Evolutionary conservation across 805 yeast species (phyloP).

Genomic region (Metschnikowia vanudenii): DNA sequence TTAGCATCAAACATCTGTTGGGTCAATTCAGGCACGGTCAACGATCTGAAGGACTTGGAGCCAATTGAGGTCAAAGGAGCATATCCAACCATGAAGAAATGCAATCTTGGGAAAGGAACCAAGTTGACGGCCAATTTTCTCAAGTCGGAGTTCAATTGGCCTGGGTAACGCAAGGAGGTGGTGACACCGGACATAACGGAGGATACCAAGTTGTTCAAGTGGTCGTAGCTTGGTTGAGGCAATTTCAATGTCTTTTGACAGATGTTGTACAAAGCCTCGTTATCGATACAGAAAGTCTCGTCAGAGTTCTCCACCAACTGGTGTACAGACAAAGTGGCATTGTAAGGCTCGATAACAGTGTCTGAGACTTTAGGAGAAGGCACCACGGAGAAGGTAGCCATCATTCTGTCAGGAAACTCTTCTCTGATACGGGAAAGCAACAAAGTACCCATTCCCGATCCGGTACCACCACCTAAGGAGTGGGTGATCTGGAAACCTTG

Average conservation of each 20-base stretch:
- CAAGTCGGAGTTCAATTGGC: conserved; percentile 89
- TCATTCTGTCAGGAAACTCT: conserved; percentile 93
- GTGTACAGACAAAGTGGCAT: conserved; percentile 86
- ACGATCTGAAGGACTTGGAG: conserved; percentile 77
- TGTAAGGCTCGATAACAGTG: conserved; percentile 94
- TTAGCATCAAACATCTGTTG: conserved; percentile 91
- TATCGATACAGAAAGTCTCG: conserved; percentile 93
- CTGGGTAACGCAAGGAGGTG: conserved; percentile 90
- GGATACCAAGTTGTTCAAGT: conserved; percentile 79
- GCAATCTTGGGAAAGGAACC: conserved; percentile 94
- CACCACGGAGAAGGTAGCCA: conserved; percentile 91
- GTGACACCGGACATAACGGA: conserved; percentile 95
- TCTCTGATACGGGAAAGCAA: conserved; percentile 83
- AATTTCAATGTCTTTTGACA: conserved; percentile 84
- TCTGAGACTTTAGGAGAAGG: conserved; percentile 91
- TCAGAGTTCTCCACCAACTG: conserved; percentile 89
- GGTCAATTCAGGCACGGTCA: conserved; percentile 86
- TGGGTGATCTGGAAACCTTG: conserved; percentile 88
- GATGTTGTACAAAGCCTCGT: conserved; percentile 88
- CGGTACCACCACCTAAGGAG: conserved; percentile 78
- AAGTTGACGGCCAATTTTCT: conserved; percentile 91
- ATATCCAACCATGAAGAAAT: conserved; percentile 93
- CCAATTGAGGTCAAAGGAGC: conserved; percentile 86
- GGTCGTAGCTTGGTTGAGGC: conserved; percentile 72
- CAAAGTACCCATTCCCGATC: conserved; percentile 94